phyloP scores from a whole-genome alignment of 225 moss, liverwort and hornwort genomes.

The Takakia lepidozioides region DNA sequence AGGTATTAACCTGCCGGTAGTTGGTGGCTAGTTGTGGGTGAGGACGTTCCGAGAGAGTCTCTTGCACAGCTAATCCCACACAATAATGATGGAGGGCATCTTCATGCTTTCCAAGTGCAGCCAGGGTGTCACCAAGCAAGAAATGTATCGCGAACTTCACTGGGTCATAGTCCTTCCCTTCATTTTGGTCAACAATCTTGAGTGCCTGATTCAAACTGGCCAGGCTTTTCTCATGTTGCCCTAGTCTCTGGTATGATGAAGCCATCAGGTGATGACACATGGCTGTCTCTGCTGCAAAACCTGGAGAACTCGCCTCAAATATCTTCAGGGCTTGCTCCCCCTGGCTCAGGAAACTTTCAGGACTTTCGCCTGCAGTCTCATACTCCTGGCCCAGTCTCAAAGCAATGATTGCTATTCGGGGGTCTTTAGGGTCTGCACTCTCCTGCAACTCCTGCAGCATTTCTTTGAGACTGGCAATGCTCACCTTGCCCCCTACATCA shows the following conservation, averaged over 20 bases:
- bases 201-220: slow-evolving; percentile 46
- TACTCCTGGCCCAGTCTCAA: slow-evolving; percentile 85
- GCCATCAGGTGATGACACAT: slow-evolving; percentile 84
- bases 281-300: slow-evolving; percentile 55
- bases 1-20: slow-evolving; percentile 53
- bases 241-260: slow-evolving; percentile 50
- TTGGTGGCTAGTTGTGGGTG: slow-evolving; percentile 75
- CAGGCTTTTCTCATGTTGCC: slow-evolving; percentile 54
- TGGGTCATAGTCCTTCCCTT: slow-evolving; percentile 49
- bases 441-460: slow-evolving; percentile 43
- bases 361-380: slow-evolving; percentile 51
- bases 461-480: slow-evolving; percentile 43
- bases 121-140: slow-evolving; percentile 64
- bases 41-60: slow-evolving; percentile 49
- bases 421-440: slow-evolving; percentile 34
- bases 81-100: slow-evolving; percentile 68
- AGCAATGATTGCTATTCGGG: slow-evolving; percentile 50
- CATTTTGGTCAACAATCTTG: slow-evolving; percentile 40
- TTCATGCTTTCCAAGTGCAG: slow-evolving; percentile 68
- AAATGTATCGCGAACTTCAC: slow-evolving; percentile 66
- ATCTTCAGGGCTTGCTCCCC: slow-evolving; percentile 70
- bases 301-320: slow-evolving; percentile 31
- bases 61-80: slow-evolving; percentile 70
- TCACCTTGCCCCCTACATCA: slow-evolving; percentile 33
- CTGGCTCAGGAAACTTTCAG: slow-evolving; percentile 52